Evolutionary conservation across 495 filamentous ascomycete species (phyloP), one percentile per base, ranked within the genome.

Genomic region (Aspergillus cristatus): DNA sequence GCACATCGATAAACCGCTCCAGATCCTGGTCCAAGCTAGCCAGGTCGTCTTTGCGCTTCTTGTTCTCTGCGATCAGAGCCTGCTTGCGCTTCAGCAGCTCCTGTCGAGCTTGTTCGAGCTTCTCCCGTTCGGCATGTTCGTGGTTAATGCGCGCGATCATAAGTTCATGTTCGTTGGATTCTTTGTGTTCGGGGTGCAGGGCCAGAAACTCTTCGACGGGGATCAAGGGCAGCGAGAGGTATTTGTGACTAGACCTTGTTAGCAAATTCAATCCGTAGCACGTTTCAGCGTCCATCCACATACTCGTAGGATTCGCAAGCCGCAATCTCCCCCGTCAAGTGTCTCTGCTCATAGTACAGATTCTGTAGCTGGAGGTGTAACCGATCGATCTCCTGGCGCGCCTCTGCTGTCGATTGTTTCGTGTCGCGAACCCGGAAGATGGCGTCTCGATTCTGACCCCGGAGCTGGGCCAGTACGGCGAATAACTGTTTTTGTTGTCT

Each of bases 291-390:
- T 14, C 4, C 14, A 14, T 18, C 11, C 34, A 18, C 84, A 43
- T 70, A 95, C 90, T 94, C 84, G 43, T 94, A 97, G 26, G 78
- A 79, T 53, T 91, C 84, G 62, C 93, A 96, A 20, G 84, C 88
- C 2, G 74, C 67, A 45, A 98, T 97, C 61, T 98, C 93, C 15
- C 86, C 85, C 32, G 79, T 75, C 41, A 98, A 65, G 62, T 95
- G 85, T 41, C 84, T 72, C 57, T 95, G 87, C 58, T 98, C 91
- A 57, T 98, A 98, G 60, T 93, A 90, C 16, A 98, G 69, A 55
- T 98, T 98, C 57, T 97, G 89, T 18, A 97, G 69, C 54, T 93
- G 81, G 14, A 98, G 74, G 63, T 96, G 89, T 41, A 97, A 69
- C 36, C 78, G 75, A 53, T 98, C 91, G 37, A 96, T 85, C 59